phyloP scores from a whole-genome alignment of 805 yeast species.

The Yarrowia divulgata region DNA sequence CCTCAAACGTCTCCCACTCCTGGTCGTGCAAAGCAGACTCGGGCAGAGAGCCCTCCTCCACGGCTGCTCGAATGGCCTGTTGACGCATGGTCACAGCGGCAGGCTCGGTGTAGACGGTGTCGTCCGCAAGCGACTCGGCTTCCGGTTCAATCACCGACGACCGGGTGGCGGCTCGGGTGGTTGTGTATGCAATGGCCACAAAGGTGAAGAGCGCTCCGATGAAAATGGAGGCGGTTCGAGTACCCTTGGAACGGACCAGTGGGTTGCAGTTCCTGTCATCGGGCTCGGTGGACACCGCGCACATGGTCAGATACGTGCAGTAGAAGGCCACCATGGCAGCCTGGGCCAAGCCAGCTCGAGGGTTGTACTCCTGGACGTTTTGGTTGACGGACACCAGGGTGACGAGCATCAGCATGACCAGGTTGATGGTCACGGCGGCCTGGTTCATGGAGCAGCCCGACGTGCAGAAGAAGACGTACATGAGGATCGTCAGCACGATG shows the following conservation, averaged over 20 bases:
- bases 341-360: conserved; percentile 96
- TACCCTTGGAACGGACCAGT: conserved; percentile 83
- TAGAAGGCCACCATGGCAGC: conserved; percentile 94
- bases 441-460: conserved; percentile 87
- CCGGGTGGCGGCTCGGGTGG: conserved; percentile 93
- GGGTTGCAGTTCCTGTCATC: conserved; percentile 95
- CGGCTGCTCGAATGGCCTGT: conserved; percentile 91
- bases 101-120: conserved; percentile 54
- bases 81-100: conserved; percentile 65
- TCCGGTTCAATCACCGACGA: conserved; percentile 57
- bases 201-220: conserved; percentile 94
- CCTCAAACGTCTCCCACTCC: conserved; percentile 61
- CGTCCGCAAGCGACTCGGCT: conserved; percentile 43
- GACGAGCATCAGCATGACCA: conserved; percentile 67
- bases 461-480: conserved; percentile 84
- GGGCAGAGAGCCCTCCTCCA: conserved; percentile 94
- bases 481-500: conserved; percentile 72
- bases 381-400: conserved; percentile 80
- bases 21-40: conserved; percentile 85
- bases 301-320: conserved; percentile 87
- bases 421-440: conserved; percentile 80
- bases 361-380: conserved; percentile 86
- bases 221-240: conserved; percentile 85
- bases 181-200: conserved; percentile 94
- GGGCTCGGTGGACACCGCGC: conserved; percentile 96